Conservation (phyloP, 2,329 filamentous ascomycete genomes). For the Ascomycota sp. region DNA sequence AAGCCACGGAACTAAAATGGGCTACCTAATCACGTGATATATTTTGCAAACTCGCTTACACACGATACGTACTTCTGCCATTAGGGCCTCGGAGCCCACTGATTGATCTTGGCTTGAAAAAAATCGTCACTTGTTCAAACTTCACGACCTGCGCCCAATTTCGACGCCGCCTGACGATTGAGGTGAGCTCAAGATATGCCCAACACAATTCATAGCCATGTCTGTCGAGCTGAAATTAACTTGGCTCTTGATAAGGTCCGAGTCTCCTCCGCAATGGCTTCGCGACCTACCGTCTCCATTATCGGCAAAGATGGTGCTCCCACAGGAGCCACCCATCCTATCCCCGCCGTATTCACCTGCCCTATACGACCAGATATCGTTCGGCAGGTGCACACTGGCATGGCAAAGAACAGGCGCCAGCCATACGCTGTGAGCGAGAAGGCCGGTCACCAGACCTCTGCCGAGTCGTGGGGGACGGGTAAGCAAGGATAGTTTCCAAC, state of each 20-base stretch:
- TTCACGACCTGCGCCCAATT: conserved; percentile 15
- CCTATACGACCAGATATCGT: conserved; percentile 98
- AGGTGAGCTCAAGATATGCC: conserved; percentile 11
- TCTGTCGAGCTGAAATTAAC: neutral
- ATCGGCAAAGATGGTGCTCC: conserved; percentile 87
- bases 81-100: conserved; percentile 21
- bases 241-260: conserved; percentile 9
- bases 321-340: conserved; percentile 70
- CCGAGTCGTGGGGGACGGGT: conserved; percentile 99
- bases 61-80: conserved; percentile 8
- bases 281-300: conserved; percentile 92
- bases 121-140: conserved; percentile 8
- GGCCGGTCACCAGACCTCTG: conserved; percentile 98
- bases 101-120: conserved; percentile 10
- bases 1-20: neutral
- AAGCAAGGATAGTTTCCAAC: conserved; percentile 19
- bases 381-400: conserved; percentile 94
- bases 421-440: conserved; percentile 99
- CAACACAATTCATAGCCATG: neutral
- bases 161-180: conserved; percentile 18
- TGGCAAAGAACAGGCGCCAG: conserved; percentile 99
- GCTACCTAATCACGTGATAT: neutral
- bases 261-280: conserved; percentile 51
- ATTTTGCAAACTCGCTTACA: conserved; percentile 9
- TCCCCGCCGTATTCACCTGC: conserved; percentile 89